These are phyloP conservation scores for Yamadazyma insecticola DNA, from an alignment of 805 yeast species.

Conservation along the genomic window DNA sequence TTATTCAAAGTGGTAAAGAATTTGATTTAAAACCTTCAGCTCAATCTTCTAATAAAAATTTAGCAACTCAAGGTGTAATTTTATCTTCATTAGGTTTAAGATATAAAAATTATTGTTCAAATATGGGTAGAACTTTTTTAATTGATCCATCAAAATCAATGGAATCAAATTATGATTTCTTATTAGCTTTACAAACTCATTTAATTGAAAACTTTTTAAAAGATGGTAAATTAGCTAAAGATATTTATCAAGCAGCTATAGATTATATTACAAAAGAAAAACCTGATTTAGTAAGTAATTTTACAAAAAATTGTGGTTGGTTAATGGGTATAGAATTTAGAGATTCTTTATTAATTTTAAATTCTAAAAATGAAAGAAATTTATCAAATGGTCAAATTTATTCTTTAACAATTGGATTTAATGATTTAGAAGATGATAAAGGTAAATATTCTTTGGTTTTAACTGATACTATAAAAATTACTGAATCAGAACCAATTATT, in stretches of 20 bases:
- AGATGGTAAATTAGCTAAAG: constrained; percentile 64
- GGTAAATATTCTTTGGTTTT: constrained; percentile 65
- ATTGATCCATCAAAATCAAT: constrained; percentile 83
- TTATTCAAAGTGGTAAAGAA: constrained; percentile 81
- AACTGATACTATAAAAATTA: constrained; percentile 76
- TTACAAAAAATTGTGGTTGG: constrained; percentile 83
- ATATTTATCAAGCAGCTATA: constrained; percentile 61
- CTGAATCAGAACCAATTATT: constrained; percentile 54
- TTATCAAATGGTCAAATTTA: constrained; percentile 71
- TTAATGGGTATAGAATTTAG: constrained; percentile 85
- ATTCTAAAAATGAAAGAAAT: constrained; percentile 63
- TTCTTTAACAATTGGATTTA: constrained; percentile 74
- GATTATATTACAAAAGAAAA: constrained; percentile 50
- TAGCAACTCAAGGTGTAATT: constrained; percentile 71
- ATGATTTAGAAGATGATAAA: constrained; percentile 47
- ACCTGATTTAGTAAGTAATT: constrained; percentile 60
- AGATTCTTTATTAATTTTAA: constrained; percentile 70
- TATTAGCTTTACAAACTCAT: constrained; percentile 64
- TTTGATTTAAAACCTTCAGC: constrained; percentile 85
- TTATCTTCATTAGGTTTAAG: constrained; percentile 80
- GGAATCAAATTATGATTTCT: constrained; percentile 73
- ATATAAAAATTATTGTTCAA: constrained; percentile 85
- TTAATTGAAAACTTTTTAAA: constrained; percentile 52
- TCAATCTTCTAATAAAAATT: constrained; percentile 58
- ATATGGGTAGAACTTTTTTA: constrained; percentile 80